Conservation (phyloP, 2,329 filamentous ascomycete genomes). For the Sporothrix brasiliensis region DNA sequence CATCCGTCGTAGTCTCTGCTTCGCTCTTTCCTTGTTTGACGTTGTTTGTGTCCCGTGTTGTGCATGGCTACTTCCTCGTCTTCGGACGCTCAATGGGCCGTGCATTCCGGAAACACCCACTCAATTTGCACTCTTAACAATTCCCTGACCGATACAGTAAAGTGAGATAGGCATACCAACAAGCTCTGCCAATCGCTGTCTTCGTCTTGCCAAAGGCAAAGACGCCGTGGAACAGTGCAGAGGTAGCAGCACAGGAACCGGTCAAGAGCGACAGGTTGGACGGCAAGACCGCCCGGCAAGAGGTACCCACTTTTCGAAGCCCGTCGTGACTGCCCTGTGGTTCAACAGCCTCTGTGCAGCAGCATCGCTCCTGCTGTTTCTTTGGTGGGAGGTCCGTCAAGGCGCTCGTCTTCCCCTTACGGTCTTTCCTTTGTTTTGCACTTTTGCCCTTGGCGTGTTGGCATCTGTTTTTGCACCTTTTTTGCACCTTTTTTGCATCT, state of each 20-base stretch:
- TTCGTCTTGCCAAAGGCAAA: neutral
- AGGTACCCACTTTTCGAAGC: constrained; percentile 12
- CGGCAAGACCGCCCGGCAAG: neutral
- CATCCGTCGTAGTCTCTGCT: neutral
- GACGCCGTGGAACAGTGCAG: constrained; percentile 4
- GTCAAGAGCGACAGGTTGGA: too few species aligned
- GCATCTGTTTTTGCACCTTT: neutral
- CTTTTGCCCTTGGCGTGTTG: neutral
- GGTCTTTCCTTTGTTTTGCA: neutral
- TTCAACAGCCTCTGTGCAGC: neutral
- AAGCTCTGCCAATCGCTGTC: neutral
- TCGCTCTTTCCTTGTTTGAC: neutral
- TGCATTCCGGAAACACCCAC: neutral
- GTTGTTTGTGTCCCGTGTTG: neutral
- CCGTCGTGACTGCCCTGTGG: constrained; percentile 14
- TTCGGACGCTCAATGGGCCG: neutral
- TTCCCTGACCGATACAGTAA: neutral
- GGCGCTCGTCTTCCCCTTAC: too few species aligned
- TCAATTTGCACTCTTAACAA: neutral
- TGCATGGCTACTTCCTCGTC: neutral
- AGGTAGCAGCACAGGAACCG: neutral
- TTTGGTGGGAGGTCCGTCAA: neutral
- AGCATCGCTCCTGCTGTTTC: constrained; percentile 12
- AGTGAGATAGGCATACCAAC: neutral
- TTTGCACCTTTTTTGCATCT: neutral